Evolutionary conservation across 768 basidiomycete genomes (phyloP).

Genomic region (Mycena albidolilacea): DNA sequence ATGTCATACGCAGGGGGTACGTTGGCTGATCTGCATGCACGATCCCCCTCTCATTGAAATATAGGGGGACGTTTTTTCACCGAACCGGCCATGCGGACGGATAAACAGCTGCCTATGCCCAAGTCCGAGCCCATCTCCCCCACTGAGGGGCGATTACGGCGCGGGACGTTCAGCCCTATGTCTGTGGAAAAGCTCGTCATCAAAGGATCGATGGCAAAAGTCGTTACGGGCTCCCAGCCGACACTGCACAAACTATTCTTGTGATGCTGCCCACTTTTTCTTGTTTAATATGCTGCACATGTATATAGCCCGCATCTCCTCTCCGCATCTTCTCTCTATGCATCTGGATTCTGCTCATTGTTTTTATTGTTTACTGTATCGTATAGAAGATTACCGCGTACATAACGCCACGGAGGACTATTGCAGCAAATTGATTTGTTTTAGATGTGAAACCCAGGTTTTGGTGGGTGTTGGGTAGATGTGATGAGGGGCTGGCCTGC

Average conservation of each 20-base stretch:
- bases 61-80: conserved; percentile 35
- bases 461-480: no score
- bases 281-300: conserved; percentile 11
- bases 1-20: conserved; percentile 68
- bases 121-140: conserved; percentile 56
- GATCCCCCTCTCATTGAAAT: not conserved
- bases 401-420: not conserved
- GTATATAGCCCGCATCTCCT: conserved; percentile 28
- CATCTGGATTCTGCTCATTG: not conserved
- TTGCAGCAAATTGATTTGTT: no score
- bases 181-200: conserved; percentile 65
- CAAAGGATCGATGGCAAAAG: conserved; percentile 70
- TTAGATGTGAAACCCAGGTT: no score
- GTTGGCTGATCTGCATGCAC: conserved; percentile 18
- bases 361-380: not conserved
- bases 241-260: conserved; percentile 47
- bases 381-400: not conserved
- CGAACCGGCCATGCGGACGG: conserved; percentile 27
- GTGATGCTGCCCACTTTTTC: conserved; percentile 5
- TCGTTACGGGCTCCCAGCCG: conserved; percentile 52
- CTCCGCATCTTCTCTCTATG: not conserved
- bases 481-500: no score
- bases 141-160: conserved; percentile 57
- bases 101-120: conserved; percentile 48
- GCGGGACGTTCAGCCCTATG: conserved; percentile 53